Conservation (phyloP, 2,329 filamentous ascomycete genomes). For the Paraphoma chrysanthemicola region DNA sequence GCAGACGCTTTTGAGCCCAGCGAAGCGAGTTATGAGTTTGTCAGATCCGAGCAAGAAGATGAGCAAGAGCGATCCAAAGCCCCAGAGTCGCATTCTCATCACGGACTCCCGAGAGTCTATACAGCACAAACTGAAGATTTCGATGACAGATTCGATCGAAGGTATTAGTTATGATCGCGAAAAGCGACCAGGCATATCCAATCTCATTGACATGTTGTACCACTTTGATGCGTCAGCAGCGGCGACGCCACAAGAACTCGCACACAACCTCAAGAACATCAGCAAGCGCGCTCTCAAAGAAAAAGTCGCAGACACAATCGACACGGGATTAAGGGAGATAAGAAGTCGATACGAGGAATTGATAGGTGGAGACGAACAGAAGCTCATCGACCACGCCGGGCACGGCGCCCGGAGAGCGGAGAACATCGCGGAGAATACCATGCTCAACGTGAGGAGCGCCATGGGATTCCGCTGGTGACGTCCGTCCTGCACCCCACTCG, state of each 20-base stretch:
- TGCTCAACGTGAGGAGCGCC: conserved; percentile 41
- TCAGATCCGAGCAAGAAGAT: conserved; percentile 81
- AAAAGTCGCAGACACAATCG: conserved; percentile 65
- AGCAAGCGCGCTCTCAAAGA: conserved; percentile 69
- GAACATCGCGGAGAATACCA: conserved; percentile 63
- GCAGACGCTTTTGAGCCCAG: conserved; percentile 56
- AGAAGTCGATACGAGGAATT: conserved; percentile 64
- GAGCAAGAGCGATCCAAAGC: conserved; percentile 84
- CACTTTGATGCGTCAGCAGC: conserved; percentile 63
- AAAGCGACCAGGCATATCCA: conserved; percentile 80
- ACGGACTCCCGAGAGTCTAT: conserved; percentile 74
- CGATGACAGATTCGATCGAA: conserved; percentile 77
- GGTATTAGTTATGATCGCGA: conserved; percentile 75
- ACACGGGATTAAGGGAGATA: conserved; percentile 61
- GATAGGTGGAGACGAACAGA: conserved; percentile 57
- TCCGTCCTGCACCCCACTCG: background rate
- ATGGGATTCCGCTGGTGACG: conserved; percentile 27
- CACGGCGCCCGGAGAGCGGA: conserved; percentile 68
- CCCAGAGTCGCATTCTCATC: conserved; percentile 80
- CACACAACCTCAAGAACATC: conserved; percentile 51
- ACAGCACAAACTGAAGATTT: conserved; percentile 70
- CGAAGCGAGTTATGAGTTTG: conserved; percentile 89
- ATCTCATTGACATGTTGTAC: conserved; percentile 81
- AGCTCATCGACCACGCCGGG: conserved; percentile 64
- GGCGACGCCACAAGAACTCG: conserved; percentile 53